Percentiles rank a stretch among this genome's conserved stretches.
These are phyloP conservation scores for Zea luxurians DNA, from an alignment of 176 grass and related monocot genomes.

Conservation along the genomic window DNA sequence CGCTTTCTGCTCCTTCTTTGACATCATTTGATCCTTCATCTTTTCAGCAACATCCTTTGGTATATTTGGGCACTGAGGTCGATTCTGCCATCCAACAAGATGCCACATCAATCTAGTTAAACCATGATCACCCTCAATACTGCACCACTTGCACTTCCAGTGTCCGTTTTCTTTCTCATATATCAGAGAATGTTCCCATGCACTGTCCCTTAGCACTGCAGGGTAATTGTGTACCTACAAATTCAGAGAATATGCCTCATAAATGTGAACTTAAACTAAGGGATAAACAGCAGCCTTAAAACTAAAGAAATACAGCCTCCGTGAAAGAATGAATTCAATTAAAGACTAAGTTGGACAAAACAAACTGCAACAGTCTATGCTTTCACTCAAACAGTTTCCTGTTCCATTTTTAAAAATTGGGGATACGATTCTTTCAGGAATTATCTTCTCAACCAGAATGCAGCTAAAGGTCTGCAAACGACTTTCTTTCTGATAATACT, in stretches of 20 bases:
- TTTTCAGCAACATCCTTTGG: constrained; percentile 39
- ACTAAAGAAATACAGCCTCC: constrained; percentile 11
- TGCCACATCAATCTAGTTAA: constrained; percentile 47
- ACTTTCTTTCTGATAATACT: not conserved
- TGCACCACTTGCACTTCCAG: constrained; percentile 53
- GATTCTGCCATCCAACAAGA: constrained; percentile 46
- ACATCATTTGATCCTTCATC: constrained; percentile 41
- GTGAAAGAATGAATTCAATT: constrained; percentile 6
- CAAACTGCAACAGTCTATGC: constrained; percentile 20
- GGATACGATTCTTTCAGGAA: constrained; percentile 3
- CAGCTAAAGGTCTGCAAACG: not conserved
- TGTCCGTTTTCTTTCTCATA: constrained; percentile 45
- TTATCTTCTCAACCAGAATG: not conserved
- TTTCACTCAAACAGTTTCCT: not conserved
- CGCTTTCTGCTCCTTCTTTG: constrained; percentile 35
- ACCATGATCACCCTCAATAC: constrained; percentile 49
- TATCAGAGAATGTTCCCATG: constrained; percentile 50
- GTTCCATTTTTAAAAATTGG: not conserved
- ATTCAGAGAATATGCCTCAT: constrained; percentile 8
- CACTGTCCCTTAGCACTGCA: constrained; percentile 25
- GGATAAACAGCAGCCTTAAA: not conserved
- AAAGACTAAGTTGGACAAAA: constrained; percentile 10
- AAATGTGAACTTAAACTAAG: constrained; percentile 25
- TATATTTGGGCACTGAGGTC: constrained; percentile 28
- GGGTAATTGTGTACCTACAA: constrained; percentile 31